Conservation (phyloP, 805 yeast genomes). For the Lipomyces yamadae region DNA sequence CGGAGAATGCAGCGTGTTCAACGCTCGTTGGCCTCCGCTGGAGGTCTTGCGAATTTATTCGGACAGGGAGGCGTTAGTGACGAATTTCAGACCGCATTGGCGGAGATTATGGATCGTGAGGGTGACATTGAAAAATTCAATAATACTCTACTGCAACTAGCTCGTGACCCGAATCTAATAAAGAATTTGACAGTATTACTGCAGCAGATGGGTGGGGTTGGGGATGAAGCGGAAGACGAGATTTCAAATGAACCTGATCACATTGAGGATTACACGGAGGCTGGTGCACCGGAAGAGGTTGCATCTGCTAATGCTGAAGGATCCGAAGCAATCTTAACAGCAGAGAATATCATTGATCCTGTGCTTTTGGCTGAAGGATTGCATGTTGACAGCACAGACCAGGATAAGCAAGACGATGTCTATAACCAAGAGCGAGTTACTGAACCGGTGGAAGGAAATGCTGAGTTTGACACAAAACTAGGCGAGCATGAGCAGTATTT, state of each 20-base stretch:
- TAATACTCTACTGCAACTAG: slow-evolving; percentile 40
- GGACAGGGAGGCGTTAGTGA: slow-evolving; percentile 34
- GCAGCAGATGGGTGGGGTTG: slow-evolving; percentile 34
- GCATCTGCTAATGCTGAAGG: background rate
- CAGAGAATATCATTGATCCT: background rate
- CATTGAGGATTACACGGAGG: background rate
- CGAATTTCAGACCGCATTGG: slow-evolving; percentile 40
- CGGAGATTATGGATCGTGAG: slow-evolving; percentile 38
- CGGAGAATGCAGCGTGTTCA: slow-evolving; percentile 56
- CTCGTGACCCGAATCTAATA: slow-evolving; percentile 41
- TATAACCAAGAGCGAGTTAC: background rate
- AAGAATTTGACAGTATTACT: slow-evolving; percentile 37
- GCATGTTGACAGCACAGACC: background rate
- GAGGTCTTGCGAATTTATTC: slow-evolving; percentile 17
- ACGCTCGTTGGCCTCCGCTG: slow-evolving; percentile 18
- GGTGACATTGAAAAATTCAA: slow-evolving; percentile 37
- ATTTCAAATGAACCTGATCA: background rate
- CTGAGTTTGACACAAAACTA: background rate
- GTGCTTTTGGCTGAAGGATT: background rate
- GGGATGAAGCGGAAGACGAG: background rate
- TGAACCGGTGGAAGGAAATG: background rate
- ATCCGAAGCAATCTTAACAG: background rate
- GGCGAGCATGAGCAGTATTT: background rate
- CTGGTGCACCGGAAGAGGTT: background rate
- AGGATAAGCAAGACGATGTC: background rate